Evolutionary conservation across 768 basidiomycete species (phyloP).

Genomic region (Cystobasidium onofrii): DNA sequence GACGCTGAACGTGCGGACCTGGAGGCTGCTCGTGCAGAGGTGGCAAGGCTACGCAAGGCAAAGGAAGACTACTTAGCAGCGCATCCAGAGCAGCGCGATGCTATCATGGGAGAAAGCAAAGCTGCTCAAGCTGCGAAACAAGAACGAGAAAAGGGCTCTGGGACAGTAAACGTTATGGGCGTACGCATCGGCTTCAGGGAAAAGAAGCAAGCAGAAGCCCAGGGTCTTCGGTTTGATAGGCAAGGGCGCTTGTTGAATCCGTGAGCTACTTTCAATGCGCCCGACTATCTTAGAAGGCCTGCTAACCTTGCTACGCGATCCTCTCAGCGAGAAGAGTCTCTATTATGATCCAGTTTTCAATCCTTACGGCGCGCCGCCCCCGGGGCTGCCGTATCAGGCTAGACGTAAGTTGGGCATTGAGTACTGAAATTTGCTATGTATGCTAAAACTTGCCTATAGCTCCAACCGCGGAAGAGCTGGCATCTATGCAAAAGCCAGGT

Average conservation of each 20-base stretch:
- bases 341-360: slow-evolving; percentile 93
- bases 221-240: slow-evolving; percentile 57
- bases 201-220: slow-evolving; percentile 4
- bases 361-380: slow-evolving; percentile 61
- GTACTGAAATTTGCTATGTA: not conserved
- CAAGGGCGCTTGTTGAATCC: slow-evolving; percentile 80
- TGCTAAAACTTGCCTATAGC: not conserved
- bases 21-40: slow-evolving; percentile 64
- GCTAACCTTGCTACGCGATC: not conserved
- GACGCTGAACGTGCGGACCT: slow-evolving; percentile 57
- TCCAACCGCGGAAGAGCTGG: slow-evolving; percentile 27
- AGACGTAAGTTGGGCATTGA: slow-evolving; percentile 56
- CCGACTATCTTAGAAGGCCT: not conserved
- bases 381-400: slow-evolving; percentile 93
- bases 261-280: not conserved
- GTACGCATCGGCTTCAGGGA: not conserved
- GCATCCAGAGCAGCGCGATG: slow-evolving; percentile 61
- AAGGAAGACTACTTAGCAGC: slow-evolving; percentile 81
- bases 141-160: slow-evolving; percentile 52
- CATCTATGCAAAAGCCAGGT: slow-evolving; percentile 1
- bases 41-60: slow-evolving; percentile 69
- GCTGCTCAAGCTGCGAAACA: slow-evolving; percentile 43
- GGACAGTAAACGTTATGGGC: slow-evolving; percentile 9
- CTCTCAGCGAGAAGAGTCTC: slow-evolving; percentile 59
- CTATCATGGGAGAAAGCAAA: slow-evolving; percentile 44